phyloP scores from a whole-genome alignment of 2,329 filamentous ascomycete species.

The Tympanopsis confertula region DNA sequence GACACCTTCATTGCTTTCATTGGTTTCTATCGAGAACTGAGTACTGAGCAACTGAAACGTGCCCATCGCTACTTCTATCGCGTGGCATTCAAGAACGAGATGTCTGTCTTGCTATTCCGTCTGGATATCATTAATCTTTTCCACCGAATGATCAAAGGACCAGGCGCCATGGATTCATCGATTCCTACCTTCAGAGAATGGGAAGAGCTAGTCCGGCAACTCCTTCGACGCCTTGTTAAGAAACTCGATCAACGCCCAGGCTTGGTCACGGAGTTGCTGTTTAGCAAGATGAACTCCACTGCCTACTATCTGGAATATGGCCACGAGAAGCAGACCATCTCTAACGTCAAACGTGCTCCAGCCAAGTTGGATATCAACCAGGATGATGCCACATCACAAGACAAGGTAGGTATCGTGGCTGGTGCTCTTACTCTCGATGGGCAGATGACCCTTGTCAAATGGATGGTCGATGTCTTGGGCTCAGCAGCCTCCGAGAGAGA shows the following conservation, averaged over 20 bases:
- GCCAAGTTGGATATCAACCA: constrained; percentile 71
- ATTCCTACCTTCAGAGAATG: constrained; percentile 71
- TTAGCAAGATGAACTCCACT: constrained; percentile 78
- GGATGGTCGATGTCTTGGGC: neutral
- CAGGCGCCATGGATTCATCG: constrained; percentile 59
- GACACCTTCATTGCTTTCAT: constrained; percentile 79
- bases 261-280: constrained; percentile 80
- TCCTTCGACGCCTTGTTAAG: constrained; percentile 70
- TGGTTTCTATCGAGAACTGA: constrained; percentile 70
- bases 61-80: constrained; percentile 90
- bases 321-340: constrained; percentile 66
- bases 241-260: constrained; percentile 79
- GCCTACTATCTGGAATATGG: constrained; percentile 85
- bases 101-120: constrained; percentile 77
- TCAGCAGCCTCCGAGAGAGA: neutral
- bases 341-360: constrained; percentile 48
- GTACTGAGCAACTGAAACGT: constrained; percentile 72
- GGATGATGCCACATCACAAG: constrained; percentile 57
- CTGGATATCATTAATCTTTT: constrained; percentile 84
- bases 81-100: constrained; percentile 86
- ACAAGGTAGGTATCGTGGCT: constrained; percentile 70
- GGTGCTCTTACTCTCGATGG: neutral
- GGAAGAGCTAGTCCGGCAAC: constrained; percentile 77
- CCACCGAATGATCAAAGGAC: constrained; percentile 84
- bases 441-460: neutral